phyloP scores from a whole-genome alignment of 1,284 basidiomycete genomes.

The Apiotrichum akiyoshidainum region DNA sequence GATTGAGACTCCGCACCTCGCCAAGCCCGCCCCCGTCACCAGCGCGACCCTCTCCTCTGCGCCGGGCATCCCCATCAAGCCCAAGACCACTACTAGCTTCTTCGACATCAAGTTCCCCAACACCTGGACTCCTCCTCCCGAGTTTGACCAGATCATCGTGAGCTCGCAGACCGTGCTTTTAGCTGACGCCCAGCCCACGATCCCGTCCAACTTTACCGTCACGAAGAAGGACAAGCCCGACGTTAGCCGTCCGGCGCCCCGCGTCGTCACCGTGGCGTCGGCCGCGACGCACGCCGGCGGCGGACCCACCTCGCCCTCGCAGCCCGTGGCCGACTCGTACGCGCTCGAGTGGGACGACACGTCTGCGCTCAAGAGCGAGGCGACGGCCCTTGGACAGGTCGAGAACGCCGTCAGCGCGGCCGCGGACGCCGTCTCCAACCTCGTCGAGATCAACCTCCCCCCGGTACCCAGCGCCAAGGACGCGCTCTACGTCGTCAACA shows the following conservation, averaged over 20 bases:
- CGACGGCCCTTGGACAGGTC: not conserved
- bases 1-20: constrained; percentile 8
- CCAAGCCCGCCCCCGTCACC: not conserved
- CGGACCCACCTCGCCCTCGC: constrained; percentile 56
- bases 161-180: constrained; percentile 11
- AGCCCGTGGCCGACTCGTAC: not conserved
- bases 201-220: constrained; percentile 44
- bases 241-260: constrained; percentile 53
- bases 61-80: constrained; percentile 37
- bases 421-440: not conserved
- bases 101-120: constrained; percentile 24
- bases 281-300: constrained; percentile 62
- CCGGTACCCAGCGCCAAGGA: constrained; percentile 5
- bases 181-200: constrained; percentile 37
- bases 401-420: not conserved
- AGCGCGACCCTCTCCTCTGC: constrained; percentile 30
- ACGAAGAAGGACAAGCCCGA: constrained; percentile 1
- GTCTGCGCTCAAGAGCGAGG: not conserved
- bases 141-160: constrained; percentile 39
- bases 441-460: constrained; percentile 9
- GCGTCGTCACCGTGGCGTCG: constrained; percentile 68
- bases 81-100: not conserved
- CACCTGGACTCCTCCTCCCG: constrained; percentile 12
- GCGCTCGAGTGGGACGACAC: constrained; percentile 7
- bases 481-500: constrained; percentile 39